A percentile compares a stretch with the other conserved stretches of the same genome.
Evolutionary conservation across 148 eudicot genomes (phyloP).

Genomic region (Fagopyrum esculentum): DNA sequence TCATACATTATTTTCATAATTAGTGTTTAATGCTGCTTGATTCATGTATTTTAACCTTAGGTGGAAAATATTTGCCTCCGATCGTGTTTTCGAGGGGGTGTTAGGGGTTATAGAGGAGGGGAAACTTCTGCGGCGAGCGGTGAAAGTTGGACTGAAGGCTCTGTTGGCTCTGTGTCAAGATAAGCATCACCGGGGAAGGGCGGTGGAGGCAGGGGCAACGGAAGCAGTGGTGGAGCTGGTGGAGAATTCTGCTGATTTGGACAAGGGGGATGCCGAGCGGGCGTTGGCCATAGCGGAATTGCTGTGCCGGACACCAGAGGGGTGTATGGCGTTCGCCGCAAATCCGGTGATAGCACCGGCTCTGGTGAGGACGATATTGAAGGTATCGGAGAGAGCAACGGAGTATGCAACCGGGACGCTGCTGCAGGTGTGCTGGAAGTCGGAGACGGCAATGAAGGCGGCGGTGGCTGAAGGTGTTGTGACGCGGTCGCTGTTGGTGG

Average conservation of each 20-base stretch:
- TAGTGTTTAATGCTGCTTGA: too few species aligned
- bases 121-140: conserved; percentile 39
- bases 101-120: conserved; percentile 42
- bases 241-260: conserved; percentile 31
- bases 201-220: conserved; percentile 67
- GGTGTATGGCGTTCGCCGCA: conserved; percentile 53
- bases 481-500: conserved; percentile 60
- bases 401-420: conserved; percentile 83
- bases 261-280: conserved; percentile 69
- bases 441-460: conserved; percentile 52
- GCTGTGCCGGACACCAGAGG: conserved; percentile 57
- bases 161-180: conserved; percentile 63
- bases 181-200: conserved; percentile 62
- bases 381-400: conserved; percentile 73
- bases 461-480: conserved; percentile 78
- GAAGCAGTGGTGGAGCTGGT: conserved; percentile 47
- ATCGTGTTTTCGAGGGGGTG: conserved; percentile 46
- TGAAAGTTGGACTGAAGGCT: conserved; percentile 60
- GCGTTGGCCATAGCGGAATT: conserved; percentile 79
- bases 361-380: conserved; percentile 49
- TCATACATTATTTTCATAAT: too few species aligned
- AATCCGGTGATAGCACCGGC: conserved; percentile 64
- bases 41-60: too few species aligned
- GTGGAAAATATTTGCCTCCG: conserved; percentile 29
- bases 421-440: conserved; percentile 50